Evolutionary conservation across 441 rosid genomes (phyloP), one percentile per base, ranked within the genome.

Genomic region (Gossypium gossypioides): DNA sequence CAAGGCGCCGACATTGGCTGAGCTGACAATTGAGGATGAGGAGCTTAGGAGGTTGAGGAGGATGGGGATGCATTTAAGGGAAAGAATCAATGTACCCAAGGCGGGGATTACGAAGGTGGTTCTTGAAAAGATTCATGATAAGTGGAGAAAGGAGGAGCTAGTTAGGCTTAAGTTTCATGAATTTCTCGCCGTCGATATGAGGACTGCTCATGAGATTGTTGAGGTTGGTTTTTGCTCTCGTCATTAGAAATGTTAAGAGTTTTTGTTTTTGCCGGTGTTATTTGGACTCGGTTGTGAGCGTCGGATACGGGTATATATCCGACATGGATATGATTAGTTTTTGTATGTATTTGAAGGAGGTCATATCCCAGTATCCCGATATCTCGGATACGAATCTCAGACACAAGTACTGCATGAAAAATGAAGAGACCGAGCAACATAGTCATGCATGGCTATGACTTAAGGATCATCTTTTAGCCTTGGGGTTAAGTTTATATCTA

Each of bases 151-250:
- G 81, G 90, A 88, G 74, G 99, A 96, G 81, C 81, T 96, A 37
- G 97, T 89, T 46, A 86, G 96, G 84, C 89, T 96, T 18, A 96
- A 92, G 89, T 96, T 93, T 77, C 98, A 96, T 16, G 99, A 96
- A 79, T 87, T 85, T 42, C 95, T 96, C 21, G 97, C 98, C 13
- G 77, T 73, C 0, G 98, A 95, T 62, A 95, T 95, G 99, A 92
- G 78, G 80, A 95, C 96, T 16, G 98, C 96, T 0, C 96, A 92
- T 34, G 93, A 90, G 83, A 85, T 95, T 24, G 97, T 90, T 51
- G 98, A 95, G 99, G 98, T 95, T 54, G 70, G 80, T 78, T 22
- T 21, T 57, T 71, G 74, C n/a, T 22, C 1, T 29, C 25, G 18
- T 55, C 16, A 69, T 5, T 24, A 44, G 7, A 50, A 25, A 48